Evolutionary conservation across 768 basidiomycete species (phyloP).

Genomic region (Panaeolus papilionaceus): DNA sequence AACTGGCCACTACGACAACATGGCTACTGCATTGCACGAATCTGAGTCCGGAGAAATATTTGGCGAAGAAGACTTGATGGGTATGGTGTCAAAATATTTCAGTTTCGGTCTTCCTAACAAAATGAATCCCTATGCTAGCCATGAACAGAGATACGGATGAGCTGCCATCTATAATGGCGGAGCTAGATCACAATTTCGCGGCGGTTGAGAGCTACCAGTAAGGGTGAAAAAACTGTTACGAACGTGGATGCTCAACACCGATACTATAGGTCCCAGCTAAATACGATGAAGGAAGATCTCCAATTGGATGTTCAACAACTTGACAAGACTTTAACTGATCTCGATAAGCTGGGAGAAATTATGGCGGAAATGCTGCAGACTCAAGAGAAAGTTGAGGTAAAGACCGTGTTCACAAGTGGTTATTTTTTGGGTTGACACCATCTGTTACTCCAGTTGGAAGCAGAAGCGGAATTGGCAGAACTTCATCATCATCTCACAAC

Average conservation of each 20-base stretch:
- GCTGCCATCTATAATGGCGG: slow-evolving; percentile 74
- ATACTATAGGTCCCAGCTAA: slow-evolving; percentile 54
- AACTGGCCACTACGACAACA: slow-evolving; percentile 77
- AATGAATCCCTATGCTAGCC: slow-evolving; percentile 42
- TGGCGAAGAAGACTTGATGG: slow-evolving; percentile 71
- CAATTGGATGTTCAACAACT: slow-evolving; percentile 59
- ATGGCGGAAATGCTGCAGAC: slow-evolving; percentile 79
- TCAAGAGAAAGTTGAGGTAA: slow-evolving; percentile 74
- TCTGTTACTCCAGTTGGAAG: slow-evolving; percentile 47
- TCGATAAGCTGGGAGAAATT: slow-evolving; percentile 81
- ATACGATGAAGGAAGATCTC: slow-evolving; percentile 46
- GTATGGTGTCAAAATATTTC: slow-evolving; percentile 39
- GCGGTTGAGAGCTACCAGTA: slow-evolving; percentile 65
- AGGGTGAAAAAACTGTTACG: slow-evolving; percentile 29
- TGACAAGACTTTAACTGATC: slow-evolving; percentile 57
- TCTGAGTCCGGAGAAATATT: slow-evolving; percentile 73
- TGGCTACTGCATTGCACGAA: slow-evolving; percentile 70
- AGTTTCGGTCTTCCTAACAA: not conserved
- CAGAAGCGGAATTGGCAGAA: slow-evolving; percentile 55
- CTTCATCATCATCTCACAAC: slow-evolving; percentile 68
- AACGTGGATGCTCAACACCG: not conserved
- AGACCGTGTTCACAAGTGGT: not conserved
- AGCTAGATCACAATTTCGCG: slow-evolving; percentile 65
- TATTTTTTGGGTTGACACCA: slow-evolving; percentile 8
- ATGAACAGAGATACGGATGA: slow-evolving; percentile 86